Percentiles rank a stretch among this genome's conserved stretches.
Conservation (phyloP, 495 filamentous ascomycete species). For the Diplogelasinospora grovesii region DNA sequence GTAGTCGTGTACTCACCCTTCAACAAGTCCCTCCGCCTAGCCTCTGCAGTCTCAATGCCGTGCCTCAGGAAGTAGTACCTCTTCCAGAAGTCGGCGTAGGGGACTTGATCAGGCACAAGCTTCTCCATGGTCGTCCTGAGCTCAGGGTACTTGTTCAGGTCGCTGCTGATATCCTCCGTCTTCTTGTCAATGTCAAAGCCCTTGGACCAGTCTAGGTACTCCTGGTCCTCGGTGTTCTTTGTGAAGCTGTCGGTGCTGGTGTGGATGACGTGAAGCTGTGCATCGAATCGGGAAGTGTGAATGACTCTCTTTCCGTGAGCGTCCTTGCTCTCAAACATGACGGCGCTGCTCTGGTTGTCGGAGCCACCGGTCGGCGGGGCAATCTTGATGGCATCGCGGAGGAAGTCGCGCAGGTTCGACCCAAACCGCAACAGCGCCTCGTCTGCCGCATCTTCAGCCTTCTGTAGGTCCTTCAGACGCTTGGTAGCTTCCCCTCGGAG, state of each 20-base stretch:
- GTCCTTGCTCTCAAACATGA: conserved; percentile 90
- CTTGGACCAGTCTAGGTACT: conserved; percentile 69
- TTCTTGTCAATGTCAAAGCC: conserved; percentile 75
- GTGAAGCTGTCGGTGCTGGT: conserved; percentile 76
- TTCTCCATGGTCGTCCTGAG: conserved; percentile 90
- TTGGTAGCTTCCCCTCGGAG: conserved; percentile 76
- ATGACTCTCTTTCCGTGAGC: conserved; percentile 83
- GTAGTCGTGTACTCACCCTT: conserved; percentile 59
- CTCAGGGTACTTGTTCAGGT: conserved; percentile 84
- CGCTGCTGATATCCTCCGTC: conserved; percentile 75
- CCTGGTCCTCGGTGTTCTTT: conserved; percentile 66
- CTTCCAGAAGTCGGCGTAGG: conserved; percentile 87
- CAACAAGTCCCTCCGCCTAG: conserved; percentile 78
- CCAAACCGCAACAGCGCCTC: conserved; percentile 93
- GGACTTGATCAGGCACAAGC: conserved; percentile 81
- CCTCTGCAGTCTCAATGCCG: conserved; percentile 93
- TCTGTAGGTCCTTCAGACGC: conserved; percentile 83
- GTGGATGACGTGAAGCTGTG: conserved; percentile 92
- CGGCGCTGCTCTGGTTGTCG: conserved; percentile 28
- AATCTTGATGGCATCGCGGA: conserved; percentile 86
- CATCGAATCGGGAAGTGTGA: conserved; percentile 89
- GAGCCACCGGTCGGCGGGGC: conserved; percentile 50
- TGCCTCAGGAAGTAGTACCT: conserved; percentile 94
- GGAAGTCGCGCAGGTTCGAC: conserved; percentile 80
- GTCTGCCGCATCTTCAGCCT: conserved; percentile 94